Evolutionary conservation across 495 filamentous ascomycete genomes (phyloP), one percentile per base, ranked within the genome.

Genomic region (Annulohypoxylon stygium): DNA sequence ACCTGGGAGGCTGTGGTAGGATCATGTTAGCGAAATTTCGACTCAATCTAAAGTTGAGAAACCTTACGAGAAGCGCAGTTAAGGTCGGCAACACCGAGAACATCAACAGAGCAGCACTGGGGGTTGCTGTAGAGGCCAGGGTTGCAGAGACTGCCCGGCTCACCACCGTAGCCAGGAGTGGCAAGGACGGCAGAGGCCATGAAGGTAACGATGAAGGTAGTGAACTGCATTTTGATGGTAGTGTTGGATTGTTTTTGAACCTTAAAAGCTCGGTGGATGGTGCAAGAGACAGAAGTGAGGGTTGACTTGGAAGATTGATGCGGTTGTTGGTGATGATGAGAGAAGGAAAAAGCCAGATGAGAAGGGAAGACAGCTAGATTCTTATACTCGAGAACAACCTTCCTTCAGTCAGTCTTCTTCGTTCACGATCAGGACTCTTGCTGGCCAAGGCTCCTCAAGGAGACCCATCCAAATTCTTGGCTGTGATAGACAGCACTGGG

Each of bases 81-180:
- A 50, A 86, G 76, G 65, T 86, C 83, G 8, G 81, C 83, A 47
- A 86, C 70, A 47, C 81, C 81, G 23, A 84, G 79, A 41, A 85
- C 82, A 57, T 86, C 81, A 43, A 82, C 82, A 25, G 84, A 79
- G 71, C 84, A 86, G 81, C 84, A 86, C 48, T 78, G 79, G 12
- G 75, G 57, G 47, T 34, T 74, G 64, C 65, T 68, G 39, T 78
- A 75, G 36, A 76, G 69, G 23, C 75, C 75, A 7, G 20, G 47
- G 47, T 30, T 64, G 76, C 74, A 76, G 47, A 71, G 45, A 33
- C 5, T 18, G 30, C 50, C 57, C 3, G 20, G 20, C 20, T 25
- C 53, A 51, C 37, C 47, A 2, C 12, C 23, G 48, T 71, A 64
- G 45, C 70, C 64, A 8, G 76, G 72, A 67, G 61, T 79, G 69